Evolutionary conservation across 1,284 basidiomycete genomes (phyloP).

Genomic region (Thecaphora thlaspeos): DNA sequence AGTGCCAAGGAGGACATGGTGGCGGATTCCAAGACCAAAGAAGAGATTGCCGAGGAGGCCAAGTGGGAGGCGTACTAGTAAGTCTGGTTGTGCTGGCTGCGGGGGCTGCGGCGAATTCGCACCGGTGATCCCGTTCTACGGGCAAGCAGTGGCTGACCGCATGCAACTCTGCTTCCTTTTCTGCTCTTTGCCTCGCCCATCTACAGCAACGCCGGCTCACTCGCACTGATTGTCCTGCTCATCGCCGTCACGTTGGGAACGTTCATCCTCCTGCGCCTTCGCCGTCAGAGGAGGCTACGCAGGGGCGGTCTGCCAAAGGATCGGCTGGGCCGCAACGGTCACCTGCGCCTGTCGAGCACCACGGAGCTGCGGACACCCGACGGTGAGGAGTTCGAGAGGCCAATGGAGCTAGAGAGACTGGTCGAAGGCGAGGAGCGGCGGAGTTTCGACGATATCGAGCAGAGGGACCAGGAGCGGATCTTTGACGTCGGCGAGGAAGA

Average conservation of each 20-base stretch:
- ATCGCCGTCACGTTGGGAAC: slow-evolving; percentile 70
- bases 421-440: slow-evolving; percentile 18
- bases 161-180: slow-evolving; percentile 1
- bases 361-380: slow-evolving; percentile 30
- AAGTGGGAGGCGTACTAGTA: slow-evolving; percentile 49
- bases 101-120: no score
- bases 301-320: slow-evolving; percentile 1
- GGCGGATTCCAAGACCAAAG: slow-evolving; percentile 58
- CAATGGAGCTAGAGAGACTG: slow-evolving; percentile 58
- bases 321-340: slow-evolving; percentile 19
- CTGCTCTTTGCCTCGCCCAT: slow-evolving; percentile 60
- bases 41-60: slow-evolving; percentile 51
- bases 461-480: slow-evolving; percentile 47
- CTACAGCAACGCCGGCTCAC: slow-evolving; percentile 88
- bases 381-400: slow-evolving; percentile 65
- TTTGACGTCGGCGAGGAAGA: slow-evolving; percentile 60
- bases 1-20: slow-evolving; percentile 22
- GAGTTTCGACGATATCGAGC: slow-evolving; percentile 35
- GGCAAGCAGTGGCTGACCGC: neutral
- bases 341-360: slow-evolving; percentile 15
- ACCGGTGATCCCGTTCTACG: neutral
- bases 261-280: slow-evolving; percentile 72
- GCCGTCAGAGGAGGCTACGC: slow-evolving; percentile 57
- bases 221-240: slow-evolving; percentile 75
- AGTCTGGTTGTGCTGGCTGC: slow-evolving; percentile 58